phyloP scores from a whole-genome alignment of 179 eudicot species.

The Corrigiola litoralis region DNA sequence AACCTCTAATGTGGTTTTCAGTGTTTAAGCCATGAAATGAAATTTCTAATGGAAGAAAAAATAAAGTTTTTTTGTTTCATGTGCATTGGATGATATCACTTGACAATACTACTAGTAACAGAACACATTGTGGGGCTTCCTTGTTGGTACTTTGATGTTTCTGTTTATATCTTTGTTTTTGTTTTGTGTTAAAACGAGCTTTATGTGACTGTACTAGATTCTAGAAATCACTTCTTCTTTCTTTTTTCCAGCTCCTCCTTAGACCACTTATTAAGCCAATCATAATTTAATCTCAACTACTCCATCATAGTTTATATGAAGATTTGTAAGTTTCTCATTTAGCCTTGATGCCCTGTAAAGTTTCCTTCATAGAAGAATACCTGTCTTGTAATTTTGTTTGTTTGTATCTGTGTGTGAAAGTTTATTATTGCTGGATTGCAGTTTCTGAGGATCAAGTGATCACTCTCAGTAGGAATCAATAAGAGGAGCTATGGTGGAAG shows the following conservation, averaged over 20 bases:
- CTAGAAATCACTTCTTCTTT: slow-evolving; percentile 30
- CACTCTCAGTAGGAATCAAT: neutral
- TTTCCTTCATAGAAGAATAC: neutral
- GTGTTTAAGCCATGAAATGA: neutral
- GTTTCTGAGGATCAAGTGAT: slow-evolving; percentile 9
- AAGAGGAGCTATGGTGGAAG: slow-evolving; percentile 37
- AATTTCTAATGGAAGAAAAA: neutral
- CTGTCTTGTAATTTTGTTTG: neutral
- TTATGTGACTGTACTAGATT: slow-evolving; percentile 47
- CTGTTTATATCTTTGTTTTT: slow-evolving; percentile 30
- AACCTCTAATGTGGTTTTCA: slow-evolving; percentile 15
- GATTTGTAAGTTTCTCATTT: slow-evolving; percentile 8
- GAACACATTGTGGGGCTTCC: slow-evolving; percentile 37
- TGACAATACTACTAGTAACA: slow-evolving; percentile 14
- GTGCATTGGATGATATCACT: slow-evolving; percentile 27
- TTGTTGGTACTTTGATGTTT: slow-evolving; percentile 24
- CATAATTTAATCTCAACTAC: slow-evolving; percentile 19
- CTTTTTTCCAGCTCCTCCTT: slow-evolving; percentile 7
- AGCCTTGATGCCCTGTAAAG: slow-evolving; percentile 9
- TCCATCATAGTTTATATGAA: slow-evolving; percentile 10
- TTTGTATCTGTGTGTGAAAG: neutral
- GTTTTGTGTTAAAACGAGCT: slow-evolving; percentile 37
- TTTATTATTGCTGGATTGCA: slow-evolving; percentile 20
- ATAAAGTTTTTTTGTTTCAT: slow-evolving; percentile 6
- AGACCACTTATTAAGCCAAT: slow-evolving; percentile 7